A percentile compares a stretch with the other conserved stretches of the same genome.
Evolutionary conservation across 2,329 filamentous ascomycete genomes (phyloP).

Genomic region (Fusarium sp.): DNA sequence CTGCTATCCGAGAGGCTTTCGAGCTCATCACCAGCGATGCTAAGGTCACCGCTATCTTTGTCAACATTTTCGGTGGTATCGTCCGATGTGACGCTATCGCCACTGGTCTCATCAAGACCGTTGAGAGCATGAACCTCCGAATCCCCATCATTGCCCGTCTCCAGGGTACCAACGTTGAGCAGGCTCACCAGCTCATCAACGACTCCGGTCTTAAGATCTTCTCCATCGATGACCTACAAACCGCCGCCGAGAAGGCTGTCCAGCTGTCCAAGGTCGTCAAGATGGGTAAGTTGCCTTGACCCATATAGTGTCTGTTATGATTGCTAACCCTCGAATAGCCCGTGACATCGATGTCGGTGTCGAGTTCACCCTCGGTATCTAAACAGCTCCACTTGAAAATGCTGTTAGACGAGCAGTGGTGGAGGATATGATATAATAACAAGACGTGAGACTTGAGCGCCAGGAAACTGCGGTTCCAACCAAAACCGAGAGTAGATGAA

Average conservation of each 20-base stretch:
- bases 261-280: conserved; percentile 99
- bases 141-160: conserved; percentile 96
- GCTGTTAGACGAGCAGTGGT: conserved; percentile 24
- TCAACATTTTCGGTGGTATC: conserved; percentile 99
- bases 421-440: conserved; percentile 43
- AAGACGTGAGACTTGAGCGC: conserved; percentile 36
- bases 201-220: conserved; percentile 99
- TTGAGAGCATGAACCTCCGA: conserved; percentile 92
- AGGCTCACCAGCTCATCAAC: conserved; percentile 91
- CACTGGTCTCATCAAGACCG: conserved; percentile 93
- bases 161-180: conserved; percentile 98
- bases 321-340: conserved; percentile 59
- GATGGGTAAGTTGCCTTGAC: conserved; percentile 73
- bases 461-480: conserved; percentile 19
- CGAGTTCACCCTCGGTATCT: conserved; percentile 95
- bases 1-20: conserved; percentile 96
- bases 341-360: conserved; percentile 97
- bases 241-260: conserved; percentile 95
- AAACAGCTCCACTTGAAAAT: conserved; percentile 49
- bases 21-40: conserved; percentile 98
- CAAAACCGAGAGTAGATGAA: conserved; percentile 26
- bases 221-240: conserved; percentile 98
- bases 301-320: background rate
- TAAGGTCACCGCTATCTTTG: conserved; percentile 98
- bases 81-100: conserved; percentile 98